Conservation (phyloP, 2,329 filamentous ascomycete species). For the Beauveria asiatica region DNA sequence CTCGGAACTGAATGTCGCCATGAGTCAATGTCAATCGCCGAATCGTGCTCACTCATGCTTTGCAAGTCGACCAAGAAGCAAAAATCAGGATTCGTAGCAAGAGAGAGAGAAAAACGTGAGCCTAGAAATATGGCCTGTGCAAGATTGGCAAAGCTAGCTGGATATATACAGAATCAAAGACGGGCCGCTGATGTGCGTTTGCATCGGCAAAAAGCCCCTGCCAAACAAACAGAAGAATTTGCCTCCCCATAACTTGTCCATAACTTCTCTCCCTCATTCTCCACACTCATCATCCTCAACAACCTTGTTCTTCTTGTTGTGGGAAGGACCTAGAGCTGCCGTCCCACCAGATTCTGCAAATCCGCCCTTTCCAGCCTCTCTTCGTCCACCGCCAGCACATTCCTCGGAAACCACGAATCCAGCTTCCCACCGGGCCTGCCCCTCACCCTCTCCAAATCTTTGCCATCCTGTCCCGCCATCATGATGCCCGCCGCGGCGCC, state of each 20-base stretch:
- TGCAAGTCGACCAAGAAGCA: not conserved
- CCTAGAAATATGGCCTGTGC: not conserved
- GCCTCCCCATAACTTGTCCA: not conserved
- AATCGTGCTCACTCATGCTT: not conserved
- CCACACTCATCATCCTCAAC: not conserved
- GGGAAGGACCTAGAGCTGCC: not conserved
- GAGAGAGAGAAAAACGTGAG: not conserved
- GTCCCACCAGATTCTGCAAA: constrained; percentile 24
- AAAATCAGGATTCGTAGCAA: not conserved
- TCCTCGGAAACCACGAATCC: constrained; percentile 32
- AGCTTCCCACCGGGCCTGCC: constrained; percentile 30
- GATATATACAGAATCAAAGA: not conserved
- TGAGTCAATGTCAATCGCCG: constrained; percentile 18
- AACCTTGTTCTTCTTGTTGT: not conserved
- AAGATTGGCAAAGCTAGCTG: not conserved
- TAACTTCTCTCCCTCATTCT: not conserved
- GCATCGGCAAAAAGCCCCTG: constrained; percentile 13
- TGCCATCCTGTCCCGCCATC: constrained; percentile 31
- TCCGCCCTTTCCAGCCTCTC: constrained; percentile 28
- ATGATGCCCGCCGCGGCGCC: constrained; percentile 39
- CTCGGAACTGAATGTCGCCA: constrained; percentile 29
- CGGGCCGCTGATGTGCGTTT: not conserved
- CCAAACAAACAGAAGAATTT: not conserved
- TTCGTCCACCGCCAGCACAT: constrained; percentile 24
- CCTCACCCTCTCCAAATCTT: constrained; percentile 19